These are phyloP conservation scores for Cucumis hystrix DNA, from an alignment of 306 rosid genomes.

Conservation along the genomic window DNA sequence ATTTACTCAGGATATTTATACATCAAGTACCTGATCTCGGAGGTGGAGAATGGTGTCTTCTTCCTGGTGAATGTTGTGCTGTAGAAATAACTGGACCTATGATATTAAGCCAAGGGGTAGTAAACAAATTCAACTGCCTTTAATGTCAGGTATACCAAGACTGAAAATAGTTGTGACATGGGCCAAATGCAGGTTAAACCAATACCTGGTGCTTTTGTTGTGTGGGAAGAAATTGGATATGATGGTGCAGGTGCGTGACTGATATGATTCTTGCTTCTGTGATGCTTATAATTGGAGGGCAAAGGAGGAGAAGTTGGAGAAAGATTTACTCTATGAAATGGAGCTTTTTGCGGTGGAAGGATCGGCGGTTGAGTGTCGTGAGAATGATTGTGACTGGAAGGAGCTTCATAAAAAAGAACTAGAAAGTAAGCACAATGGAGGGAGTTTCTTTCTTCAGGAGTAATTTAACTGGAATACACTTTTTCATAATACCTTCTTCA, in stretches of 20 bases:
- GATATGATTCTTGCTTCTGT: constrained; percentile 28
- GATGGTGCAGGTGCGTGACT: constrained; percentile 57
- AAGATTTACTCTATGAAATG: constrained; percentile 18
- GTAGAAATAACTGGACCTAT: constrained; percentile 49
- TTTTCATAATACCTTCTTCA: constrained; percentile 7
- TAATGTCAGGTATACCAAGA: background rate
- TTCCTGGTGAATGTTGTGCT: constrained; percentile 15
- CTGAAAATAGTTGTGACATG: background rate
- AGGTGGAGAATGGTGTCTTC: constrained; percentile 44
- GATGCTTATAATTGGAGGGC: constrained; percentile 29
- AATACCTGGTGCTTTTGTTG: constrained; percentile 39
- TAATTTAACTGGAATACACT: background rate
- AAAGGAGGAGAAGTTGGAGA: constrained; percentile 42
- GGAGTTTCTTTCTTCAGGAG: background rate
- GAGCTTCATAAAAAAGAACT: constrained; percentile 29
- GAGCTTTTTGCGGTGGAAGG: constrained; percentile 32
- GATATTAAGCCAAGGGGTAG: background rate
- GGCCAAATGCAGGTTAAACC: constrained; percentile 3
- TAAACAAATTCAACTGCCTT: background rate
- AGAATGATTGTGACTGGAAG: constrained; percentile 30
- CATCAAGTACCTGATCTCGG: constrained; percentile 34
- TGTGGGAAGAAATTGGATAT: constrained; percentile 35
- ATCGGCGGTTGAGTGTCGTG: constrained; percentile 32
- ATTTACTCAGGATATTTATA: constrained; percentile 5
- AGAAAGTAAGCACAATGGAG: constrained; percentile 2